Evolutionary conservation across 495 filamentous ascomycete species (phyloP).

Genomic region (Penicillium diatomitis): DNA sequence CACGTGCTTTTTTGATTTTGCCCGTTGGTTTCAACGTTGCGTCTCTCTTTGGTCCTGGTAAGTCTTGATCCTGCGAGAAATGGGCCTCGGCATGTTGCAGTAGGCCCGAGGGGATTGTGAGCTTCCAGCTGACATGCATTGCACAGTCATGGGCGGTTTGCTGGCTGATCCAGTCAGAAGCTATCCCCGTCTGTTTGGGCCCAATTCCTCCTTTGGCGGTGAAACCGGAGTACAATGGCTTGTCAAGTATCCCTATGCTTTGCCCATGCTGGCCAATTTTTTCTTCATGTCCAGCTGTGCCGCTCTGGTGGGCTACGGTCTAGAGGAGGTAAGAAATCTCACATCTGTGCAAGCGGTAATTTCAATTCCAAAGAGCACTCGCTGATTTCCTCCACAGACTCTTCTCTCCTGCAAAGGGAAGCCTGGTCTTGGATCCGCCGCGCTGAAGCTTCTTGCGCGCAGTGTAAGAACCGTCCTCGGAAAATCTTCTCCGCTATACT

Average conservation of each 20-base stretch:
- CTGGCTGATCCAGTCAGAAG: constrained; percentile 64
- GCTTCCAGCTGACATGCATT: constrained; percentile 5
- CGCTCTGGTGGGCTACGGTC: constrained; percentile 47
- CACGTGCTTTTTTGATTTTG: constrained; percentile 57
- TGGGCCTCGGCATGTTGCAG: too few relatives aligned
- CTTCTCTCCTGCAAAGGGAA: constrained; percentile 37
- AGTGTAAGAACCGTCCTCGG: constrained; percentile 19
- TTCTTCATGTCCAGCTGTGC: constrained; percentile 51
- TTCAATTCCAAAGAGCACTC: not conserved
- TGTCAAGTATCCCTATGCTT: constrained; percentile 58
- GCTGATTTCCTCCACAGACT: constrained; percentile 13
- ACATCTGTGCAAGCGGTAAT: too few relatives aligned
- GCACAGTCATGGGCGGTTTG: constrained; percentile 54
- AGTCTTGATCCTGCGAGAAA: constrained; percentile 7
- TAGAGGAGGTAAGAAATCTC: constrained; percentile 45
- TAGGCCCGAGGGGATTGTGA: not conserved
- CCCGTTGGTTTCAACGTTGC: constrained; percentile 76
- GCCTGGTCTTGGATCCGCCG: constrained; percentile 29
- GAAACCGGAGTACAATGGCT: constrained; percentile 54
- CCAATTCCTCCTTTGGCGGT: constrained; percentile 41
- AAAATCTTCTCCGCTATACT: constrained; percentile 29
- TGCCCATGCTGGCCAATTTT: constrained; percentile 67
- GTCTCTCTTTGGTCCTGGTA: constrained; percentile 61
- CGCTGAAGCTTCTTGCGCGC: constrained; percentile 23
- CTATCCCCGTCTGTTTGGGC: constrained; percentile 60